Percentiles rank a stretch among this genome's conserved stretches.
These are phyloP conservation scores for Solanum hybrid DNA, from an alignment of 305 asterid species.

Conservation along the genomic window DNA sequence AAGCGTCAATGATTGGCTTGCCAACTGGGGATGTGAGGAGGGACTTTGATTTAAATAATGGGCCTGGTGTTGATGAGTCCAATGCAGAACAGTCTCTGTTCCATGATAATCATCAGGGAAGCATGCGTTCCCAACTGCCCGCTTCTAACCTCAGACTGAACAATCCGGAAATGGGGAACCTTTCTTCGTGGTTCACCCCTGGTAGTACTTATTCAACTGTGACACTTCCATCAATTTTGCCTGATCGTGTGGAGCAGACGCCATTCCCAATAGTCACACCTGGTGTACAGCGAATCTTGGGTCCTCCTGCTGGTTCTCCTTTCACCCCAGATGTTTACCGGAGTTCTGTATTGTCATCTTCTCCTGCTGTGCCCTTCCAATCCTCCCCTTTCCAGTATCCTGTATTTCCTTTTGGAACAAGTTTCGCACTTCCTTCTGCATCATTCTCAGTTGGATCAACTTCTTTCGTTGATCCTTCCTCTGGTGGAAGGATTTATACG, in stretches of 20 bases:
- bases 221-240: constrained; percentile 45
- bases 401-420: constrained; percentile 52
- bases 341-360: constrained; percentile 74
- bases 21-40: constrained; percentile 35
- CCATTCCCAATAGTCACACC: constrained; percentile 44
- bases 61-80: constrained; percentile 63
- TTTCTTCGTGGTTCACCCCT: constrained; percentile 69
- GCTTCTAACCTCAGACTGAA: constrained; percentile 36
- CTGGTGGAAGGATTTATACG: constrained; percentile 57
- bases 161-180: constrained; percentile 41
- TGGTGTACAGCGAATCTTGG: constrained; percentile 52
- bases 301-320: constrained; percentile 40
- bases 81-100: constrained; percentile 33
- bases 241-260: constrained; percentile 61
- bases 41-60: constrained; percentile 76
- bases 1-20: constrained; percentile 26
- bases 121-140: constrained; percentile 34
- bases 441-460: constrained; percentile 50
- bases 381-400: constrained; percentile 56
- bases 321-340: constrained; percentile 55
- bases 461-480: constrained; percentile 50
- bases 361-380: constrained; percentile 63
- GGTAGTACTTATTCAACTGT: constrained; percentile 54
- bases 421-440: constrained; percentile 54
- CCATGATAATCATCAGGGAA: constrained; percentile 34